These are phyloP conservation scores for Podaxis sp. DNA, from an alignment of 768 basidiomycete genomes.

Conservation along the genomic window DNA sequence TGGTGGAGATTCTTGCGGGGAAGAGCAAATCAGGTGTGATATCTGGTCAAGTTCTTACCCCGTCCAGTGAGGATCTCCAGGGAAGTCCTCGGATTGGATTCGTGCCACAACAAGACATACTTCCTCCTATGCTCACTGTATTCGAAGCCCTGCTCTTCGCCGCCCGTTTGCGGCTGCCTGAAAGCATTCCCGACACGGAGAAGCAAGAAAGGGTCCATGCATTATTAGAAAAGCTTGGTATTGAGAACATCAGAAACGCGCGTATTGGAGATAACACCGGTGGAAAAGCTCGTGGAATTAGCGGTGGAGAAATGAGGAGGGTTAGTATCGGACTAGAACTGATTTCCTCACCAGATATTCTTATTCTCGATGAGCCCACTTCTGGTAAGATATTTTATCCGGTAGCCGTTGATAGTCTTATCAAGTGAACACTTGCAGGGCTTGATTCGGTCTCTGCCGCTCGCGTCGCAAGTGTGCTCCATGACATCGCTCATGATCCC, in stretches of 20 bases:
- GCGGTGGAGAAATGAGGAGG: conserved; percentile 87
- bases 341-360: conserved; percentile 76
- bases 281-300: conserved; percentile 75
- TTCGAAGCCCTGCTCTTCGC: conserved; percentile 82
- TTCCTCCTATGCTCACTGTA: conserved; percentile 77
- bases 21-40: conserved; percentile 72
- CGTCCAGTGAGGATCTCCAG: conserved; percentile 21
- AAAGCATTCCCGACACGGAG: conserved; percentile 54
- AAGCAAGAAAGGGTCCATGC: conserved; percentile 64
- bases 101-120: conserved; percentile 82
- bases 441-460: conserved; percentile 87
- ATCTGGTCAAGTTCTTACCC: conserved; percentile 62
- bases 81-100: conserved; percentile 64
- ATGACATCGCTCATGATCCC: conserved; percentile 66
- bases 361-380: conserved; percentile 87
- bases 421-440: conserved; percentile 30
- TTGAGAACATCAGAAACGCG: conserved; percentile 61
- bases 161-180: conserved; percentile 79
- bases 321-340: conserved; percentile 90
- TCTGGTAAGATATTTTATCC: conserved; percentile 32
- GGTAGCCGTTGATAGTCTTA: not conserved
- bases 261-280: conserved; percentile 66
- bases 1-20: conserved; percentile 87
- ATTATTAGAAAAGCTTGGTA: conserved; percentile 75
- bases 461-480: conserved; percentile 73